These are phyloP conservation scores for Rhododendron vialii DNA, from an alignment of 148 eudicot species.

Conservation along the genomic window DNA sequence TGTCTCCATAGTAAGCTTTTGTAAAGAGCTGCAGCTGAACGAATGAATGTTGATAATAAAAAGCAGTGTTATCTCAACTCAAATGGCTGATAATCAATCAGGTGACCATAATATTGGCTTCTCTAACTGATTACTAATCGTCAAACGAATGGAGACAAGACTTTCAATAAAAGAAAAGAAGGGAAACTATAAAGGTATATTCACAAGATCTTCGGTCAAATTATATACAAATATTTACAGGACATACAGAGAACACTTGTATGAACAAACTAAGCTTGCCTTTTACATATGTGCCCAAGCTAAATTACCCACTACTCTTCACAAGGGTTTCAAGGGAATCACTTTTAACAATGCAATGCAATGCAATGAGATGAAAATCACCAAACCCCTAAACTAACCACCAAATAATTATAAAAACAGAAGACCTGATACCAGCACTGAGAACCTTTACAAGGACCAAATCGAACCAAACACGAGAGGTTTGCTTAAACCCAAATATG, in stretches of 20 bases:
- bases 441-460: not conserved
- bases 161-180: not conserved
- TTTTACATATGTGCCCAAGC: not conserved
- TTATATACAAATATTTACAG: not conserved
- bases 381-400: not conserved
- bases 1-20: not conserved
- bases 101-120: not conserved
- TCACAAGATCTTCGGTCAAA: not conserved
- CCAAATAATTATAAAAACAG: not conserved
- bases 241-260: not conserved
- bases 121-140: not conserved
- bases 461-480: not conserved
- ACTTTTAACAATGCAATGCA: not conserved
- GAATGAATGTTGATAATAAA: not conserved
- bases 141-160: not conserved
- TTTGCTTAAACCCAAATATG: conserved; percentile 23
- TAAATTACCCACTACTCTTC: not conserved
- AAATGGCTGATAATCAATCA: not conserved
- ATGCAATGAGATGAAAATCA: conserved; percentile 4
- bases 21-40: not conserved
- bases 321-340: conserved; percentile 1
- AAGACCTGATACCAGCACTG: not conserved
- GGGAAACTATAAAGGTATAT: not conserved
- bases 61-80: not conserved
- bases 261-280: not conserved